Evolutionary conservation across 2,329 filamentous ascomycete species (phyloP).

Genomic region (Cladobotryum protrusum): DNA sequence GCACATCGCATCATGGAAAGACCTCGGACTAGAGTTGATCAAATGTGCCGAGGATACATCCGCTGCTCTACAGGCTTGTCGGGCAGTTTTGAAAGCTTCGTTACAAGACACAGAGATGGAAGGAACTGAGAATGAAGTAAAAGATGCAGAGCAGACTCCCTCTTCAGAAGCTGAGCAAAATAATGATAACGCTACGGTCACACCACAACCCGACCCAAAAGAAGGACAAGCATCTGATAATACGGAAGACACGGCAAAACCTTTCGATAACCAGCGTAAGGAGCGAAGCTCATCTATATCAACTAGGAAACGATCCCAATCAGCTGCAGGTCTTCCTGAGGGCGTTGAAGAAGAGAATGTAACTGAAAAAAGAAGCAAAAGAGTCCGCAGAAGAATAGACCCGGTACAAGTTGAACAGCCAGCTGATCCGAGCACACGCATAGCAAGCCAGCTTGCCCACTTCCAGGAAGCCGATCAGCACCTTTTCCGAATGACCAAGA

Average conservation of each 20-base stretch:
- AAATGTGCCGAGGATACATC: conserved; percentile 24
- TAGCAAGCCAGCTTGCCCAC: conserved; percentile 50
- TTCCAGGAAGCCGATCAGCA: conserved; percentile 51
- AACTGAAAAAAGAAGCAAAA: conserved; percentile 58
- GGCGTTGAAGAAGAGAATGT: conserved; percentile 50
- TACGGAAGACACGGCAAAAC: conserved; percentile 21
- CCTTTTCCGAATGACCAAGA: conserved; percentile 50
- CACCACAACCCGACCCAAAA: conserved; percentile 12
- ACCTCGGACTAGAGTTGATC: conserved; percentile 29
- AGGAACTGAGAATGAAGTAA: conserved; percentile 13
- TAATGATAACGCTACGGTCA: conserved; percentile 3
- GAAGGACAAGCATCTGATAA: conserved; percentile 19
- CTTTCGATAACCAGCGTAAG: conserved; percentile 25
- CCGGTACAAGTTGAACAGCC: conserved; percentile 50
- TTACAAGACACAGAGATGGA: conserved; percentile 21
- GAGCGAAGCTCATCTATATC: conserved; percentile 33
- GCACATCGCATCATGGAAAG: conserved; percentile 26
- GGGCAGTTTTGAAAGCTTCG: conserved; percentile 20
- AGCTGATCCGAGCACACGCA: conserved; percentile 45
- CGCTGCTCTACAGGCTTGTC: conserved; percentile 25
- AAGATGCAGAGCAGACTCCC: conserved; percentile 8
- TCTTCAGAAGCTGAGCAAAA: conserved; percentile 7
- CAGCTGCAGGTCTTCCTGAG: conserved; percentile 52
- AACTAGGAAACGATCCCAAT: conserved; percentile 57
- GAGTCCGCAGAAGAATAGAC: conserved; percentile 47